Evolutionary conservation across 1,284 basidiomycete species (phyloP), one percentile per base, ranked within the genome.

Genomic region (Moesziomyces aphidis): DNA sequence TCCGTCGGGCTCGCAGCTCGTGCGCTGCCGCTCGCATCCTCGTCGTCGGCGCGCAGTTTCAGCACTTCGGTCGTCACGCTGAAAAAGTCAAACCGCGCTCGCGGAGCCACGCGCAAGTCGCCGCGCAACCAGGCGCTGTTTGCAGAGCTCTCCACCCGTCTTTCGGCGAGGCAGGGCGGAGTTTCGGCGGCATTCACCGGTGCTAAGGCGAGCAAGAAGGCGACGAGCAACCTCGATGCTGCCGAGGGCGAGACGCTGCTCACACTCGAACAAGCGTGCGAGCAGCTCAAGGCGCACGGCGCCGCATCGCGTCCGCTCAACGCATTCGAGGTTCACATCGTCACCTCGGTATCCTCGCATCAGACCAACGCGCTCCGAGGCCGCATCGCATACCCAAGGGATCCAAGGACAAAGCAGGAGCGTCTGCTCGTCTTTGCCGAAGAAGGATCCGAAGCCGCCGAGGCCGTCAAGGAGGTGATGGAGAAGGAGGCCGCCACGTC

Each of bases 281-380:
- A 72, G 39, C 50, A 68, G 55, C 61, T 76, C 19, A 49, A 71
- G 39, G 60, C 60, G 9, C 57, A 66, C 23, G 67, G 60, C 22
- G 58, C 57, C 36, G 43, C 56, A 45, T 59, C 53, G 45, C 66
- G 81, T 31, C 80, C 82, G 1, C 61, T 64, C 50, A 77, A 78
- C 43, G 81, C 82, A 11, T 83, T 77, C 59, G 83, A 84, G 54
- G 54, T 83, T 19, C 81, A 84, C 66, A 78, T 84, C 47, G 79
- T 80, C 48, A 84, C 83, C 9, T 69, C 65, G 17, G 76, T 84
- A 28, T 77, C 77, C 1, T 72, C 79, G 22, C 80, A 83, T 69
- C 79, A 81, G 61, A 76, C 79, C 55, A 83, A 83, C 36, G 82
- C 83, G 0, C 80, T 84, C 9, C 75, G 83, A 50, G 82, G 82